These are phyloP conservation scores for Coemansia sp. DNA, from an alignment of 192 early-diverging fungal species.

Conservation along the genomic window DNA sequence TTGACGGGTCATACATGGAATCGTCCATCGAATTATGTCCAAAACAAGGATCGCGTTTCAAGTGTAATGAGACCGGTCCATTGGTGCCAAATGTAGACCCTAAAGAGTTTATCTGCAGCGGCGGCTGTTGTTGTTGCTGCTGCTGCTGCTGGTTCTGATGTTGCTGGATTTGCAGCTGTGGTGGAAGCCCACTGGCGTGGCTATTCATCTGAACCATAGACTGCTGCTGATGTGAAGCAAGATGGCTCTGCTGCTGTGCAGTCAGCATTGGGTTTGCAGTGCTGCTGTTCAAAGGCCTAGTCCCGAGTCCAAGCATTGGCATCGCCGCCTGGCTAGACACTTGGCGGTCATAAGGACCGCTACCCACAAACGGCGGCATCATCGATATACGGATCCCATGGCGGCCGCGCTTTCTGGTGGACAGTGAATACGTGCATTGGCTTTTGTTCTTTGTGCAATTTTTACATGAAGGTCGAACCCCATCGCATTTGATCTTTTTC, in stretches of 20 bases:
- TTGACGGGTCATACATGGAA: conserved; percentile 41
- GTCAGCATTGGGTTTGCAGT: background rate
- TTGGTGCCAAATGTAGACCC: conserved; percentile 22
- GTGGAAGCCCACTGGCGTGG: conserved; percentile 4
- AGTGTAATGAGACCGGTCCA: conserved; percentile 45
- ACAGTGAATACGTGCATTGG: conserved; percentile 42
- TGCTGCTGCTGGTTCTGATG: conserved; percentile 13
- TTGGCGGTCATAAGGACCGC: conserved; percentile 31
- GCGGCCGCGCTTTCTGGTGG: conserved; percentile 48
- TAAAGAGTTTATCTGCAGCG: conserved; percentile 44
- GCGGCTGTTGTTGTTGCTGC: conserved; percentile 11
- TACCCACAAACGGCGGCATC: conserved; percentile 17
- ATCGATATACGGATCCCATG: conserved; percentile 32
- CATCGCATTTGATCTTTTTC: conserved; percentile 57
- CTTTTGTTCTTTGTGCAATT: conserved; percentile 49
- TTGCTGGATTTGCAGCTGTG: conserved; percentile 19
- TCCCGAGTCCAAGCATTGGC: conserved; percentile 10
- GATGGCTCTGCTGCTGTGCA: conserved; percentile 15
- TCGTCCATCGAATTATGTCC: conserved; percentile 35
- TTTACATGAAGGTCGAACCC: conserved; percentile 53
- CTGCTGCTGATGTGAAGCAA: conserved; percentile 19
- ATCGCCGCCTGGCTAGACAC: conserved; percentile 13
- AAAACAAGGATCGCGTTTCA: conserved; percentile 54
- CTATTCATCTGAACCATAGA: conserved; percentile 1
- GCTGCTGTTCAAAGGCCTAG: background rate